phyloP scores from a whole-genome alignment of 208 protist species.

The Acanthamoeba pearcei region DNA sequence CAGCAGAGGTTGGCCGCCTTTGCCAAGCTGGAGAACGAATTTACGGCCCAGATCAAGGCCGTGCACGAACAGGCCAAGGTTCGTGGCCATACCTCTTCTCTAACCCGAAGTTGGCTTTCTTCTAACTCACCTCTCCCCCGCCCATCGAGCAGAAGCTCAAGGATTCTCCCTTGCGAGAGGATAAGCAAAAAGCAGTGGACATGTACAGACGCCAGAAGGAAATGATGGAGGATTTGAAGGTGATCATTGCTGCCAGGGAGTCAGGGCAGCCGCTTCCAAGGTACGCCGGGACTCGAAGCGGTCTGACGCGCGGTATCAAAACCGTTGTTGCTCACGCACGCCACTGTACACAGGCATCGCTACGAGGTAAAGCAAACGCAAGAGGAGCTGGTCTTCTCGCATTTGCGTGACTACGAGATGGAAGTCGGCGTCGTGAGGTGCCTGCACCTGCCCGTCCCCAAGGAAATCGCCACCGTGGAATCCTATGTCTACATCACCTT shows the following conservation, averaged over 20 bases:
- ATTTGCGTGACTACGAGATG: constrained; percentile 40
- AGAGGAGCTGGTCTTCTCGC: constrained; percentile 13
- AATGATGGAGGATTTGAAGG: constrained; percentile 31
- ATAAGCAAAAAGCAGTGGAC: constrained; percentile 49
- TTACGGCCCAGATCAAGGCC: not conserved
- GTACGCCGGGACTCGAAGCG: not conserved
- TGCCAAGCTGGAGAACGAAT: constrained; percentile 20
- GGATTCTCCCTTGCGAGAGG: constrained; percentile 3
- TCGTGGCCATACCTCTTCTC: not conserved
- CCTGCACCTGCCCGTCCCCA: constrained; percentile 10
- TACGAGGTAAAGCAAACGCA: constrained; percentile 18
- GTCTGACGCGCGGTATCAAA: no score
- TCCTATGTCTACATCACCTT: constrained; percentile 23
- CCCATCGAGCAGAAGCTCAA: constrained; percentile 67
- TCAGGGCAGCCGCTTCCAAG: not conserved
- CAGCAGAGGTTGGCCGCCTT: not conserved
- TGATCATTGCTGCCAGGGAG: not conserved
- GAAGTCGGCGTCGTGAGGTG: constrained; percentile 40
- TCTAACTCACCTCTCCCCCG: not conserved
- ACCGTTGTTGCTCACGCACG: not conserved
- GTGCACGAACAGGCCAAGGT: constrained; percentile 15
- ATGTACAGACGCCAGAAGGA: constrained; percentile 40
- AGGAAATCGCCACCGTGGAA: not conserved
- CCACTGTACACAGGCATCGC: not conserved
- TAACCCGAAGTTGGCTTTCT: not conserved